phyloP scores from a whole-genome alignment of 768 basidiomycete genomes.

The Cystobasidium onofrii region DNA sequence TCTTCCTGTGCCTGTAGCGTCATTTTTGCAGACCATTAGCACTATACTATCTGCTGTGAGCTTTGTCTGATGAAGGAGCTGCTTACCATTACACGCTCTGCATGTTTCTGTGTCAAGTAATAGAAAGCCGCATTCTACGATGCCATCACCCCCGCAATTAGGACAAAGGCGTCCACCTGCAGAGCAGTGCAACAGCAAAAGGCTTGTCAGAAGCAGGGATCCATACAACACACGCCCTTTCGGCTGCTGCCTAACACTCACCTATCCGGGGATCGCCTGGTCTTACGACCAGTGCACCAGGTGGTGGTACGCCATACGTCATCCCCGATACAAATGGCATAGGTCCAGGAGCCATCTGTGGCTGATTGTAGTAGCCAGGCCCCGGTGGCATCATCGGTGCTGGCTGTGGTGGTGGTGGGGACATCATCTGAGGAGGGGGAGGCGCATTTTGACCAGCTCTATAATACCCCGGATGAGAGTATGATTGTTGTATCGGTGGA shows the following conservation, averaged over 20 bases:
- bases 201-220: too few species aligned
- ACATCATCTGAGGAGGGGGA: background rate
- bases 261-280: constrained; percentile 28
- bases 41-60: too few species aligned
- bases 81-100: constrained; percentile 6
- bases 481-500: background rate
- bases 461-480: constrained; percentile 21
- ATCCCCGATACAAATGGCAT: background rate
- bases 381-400: background rate
- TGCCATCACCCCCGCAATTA: constrained; percentile 17
- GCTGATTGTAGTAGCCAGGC: background rate
- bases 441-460: constrained; percentile 6
- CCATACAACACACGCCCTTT: too few species aligned
- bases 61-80: too few species aligned
- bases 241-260: background rate
- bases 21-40: too few species aligned
- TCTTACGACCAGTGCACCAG: constrained; percentile 19
- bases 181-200: too few species aligned
- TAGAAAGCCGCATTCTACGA: constrained; percentile 13
- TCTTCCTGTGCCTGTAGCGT: constrained; percentile 7
- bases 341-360: background rate
- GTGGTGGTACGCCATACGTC: constrained; percentile 3
- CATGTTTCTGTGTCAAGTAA: constrained; percentile 18
- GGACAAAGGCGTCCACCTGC: constrained; percentile 5
- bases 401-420: background rate